phyloP scores from a whole-genome alignment of 2,329 filamentous ascomycete genomes.

The Chrysosporium keratinophilum region DNA sequence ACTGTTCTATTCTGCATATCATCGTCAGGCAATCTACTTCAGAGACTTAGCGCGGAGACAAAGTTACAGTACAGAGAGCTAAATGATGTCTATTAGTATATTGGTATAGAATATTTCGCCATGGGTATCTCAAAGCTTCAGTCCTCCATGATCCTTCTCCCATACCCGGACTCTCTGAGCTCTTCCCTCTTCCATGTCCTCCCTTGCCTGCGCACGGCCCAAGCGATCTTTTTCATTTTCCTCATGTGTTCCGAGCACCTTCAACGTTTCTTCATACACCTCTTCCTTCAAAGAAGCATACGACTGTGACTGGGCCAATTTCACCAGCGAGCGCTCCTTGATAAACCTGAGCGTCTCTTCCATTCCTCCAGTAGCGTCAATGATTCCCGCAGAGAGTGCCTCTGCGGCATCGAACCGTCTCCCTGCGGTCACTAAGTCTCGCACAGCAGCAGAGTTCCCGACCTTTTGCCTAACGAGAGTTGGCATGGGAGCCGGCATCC shows the following conservation, averaged over 20 bases:
- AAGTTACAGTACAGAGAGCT: neutral
- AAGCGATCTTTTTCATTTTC: constrained; percentile 36
- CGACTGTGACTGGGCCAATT: constrained; percentile 54
- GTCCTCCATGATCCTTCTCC: constrained; percentile 32
- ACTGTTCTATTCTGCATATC: no score
- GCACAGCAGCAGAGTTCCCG: constrained; percentile 43
- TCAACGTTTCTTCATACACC: constrained; percentile 60
- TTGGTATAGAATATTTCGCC: neutral
- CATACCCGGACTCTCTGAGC: constrained; percentile 43
- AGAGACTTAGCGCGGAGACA: no score
- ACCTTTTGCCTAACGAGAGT: constrained; percentile 64
- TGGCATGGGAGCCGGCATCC: constrained; percentile 64
- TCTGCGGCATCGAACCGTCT: constrained; percentile 54
- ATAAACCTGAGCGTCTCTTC: constrained; percentile 55
- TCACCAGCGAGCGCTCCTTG: constrained; percentile 46
- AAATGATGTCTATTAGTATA: neutral
- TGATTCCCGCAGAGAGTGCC: constrained; percentile 55
- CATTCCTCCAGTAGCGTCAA: constrained; percentile 57
- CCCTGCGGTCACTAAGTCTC: constrained; percentile 62
- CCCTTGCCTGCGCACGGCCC: constrained; percentile 43
- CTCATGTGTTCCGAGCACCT: constrained; percentile 45
- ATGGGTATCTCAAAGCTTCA: constrained; percentile 11
- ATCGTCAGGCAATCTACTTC: no score
- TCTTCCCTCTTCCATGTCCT: constrained; percentile 32
- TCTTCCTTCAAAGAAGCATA: constrained; percentile 65